Percentiles rank a stretch among this genome's conserved stretches.
These are phyloP conservation scores for Alternaria metachromatica DNA, from an alignment of 2,329 filamentous ascomycete genomes.

Conservation along the genomic window DNA sequence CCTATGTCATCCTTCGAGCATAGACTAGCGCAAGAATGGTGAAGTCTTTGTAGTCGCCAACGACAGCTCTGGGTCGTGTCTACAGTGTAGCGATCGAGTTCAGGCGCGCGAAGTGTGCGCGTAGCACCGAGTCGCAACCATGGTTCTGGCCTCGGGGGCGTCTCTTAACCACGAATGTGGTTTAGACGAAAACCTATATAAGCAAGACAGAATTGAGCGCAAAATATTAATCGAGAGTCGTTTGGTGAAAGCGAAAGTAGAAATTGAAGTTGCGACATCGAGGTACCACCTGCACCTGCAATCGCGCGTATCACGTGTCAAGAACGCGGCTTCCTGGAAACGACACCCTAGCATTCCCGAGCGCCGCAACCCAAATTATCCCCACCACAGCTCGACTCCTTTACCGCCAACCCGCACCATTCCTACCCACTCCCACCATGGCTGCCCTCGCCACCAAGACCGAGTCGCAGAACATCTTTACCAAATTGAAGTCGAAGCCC, in stretches of 20 bases:
- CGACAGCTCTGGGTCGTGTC: background rate
- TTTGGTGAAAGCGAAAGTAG: background rate
- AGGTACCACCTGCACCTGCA: background rate
- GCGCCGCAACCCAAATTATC: constrained; percentile 34
- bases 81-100: background rate
- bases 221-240: too few species aligned
- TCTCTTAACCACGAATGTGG: background rate
- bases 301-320: constrained; percentile 19
- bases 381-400: constrained; percentile 38
- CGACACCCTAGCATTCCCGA: constrained; percentile 35
- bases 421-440: constrained; percentile 52
- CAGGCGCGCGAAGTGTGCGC: background rate
- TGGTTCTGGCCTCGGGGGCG: background rate
- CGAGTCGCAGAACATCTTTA: constrained; percentile 96
- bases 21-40: constrained; percentile 11
- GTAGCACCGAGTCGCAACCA: background rate
- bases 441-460: constrained; percentile 81
- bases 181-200: background rate
- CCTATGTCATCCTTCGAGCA: background rate
- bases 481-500: constrained; percentile 92
- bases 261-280: background rate
- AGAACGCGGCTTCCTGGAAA: constrained; percentile 5
- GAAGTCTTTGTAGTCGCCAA: background rate
- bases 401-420: constrained; percentile 27
- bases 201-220: background rate